Evolutionary conservation across 169 alveolate genomes (phyloP).

Genomic region (Fabrea salina): DNA sequence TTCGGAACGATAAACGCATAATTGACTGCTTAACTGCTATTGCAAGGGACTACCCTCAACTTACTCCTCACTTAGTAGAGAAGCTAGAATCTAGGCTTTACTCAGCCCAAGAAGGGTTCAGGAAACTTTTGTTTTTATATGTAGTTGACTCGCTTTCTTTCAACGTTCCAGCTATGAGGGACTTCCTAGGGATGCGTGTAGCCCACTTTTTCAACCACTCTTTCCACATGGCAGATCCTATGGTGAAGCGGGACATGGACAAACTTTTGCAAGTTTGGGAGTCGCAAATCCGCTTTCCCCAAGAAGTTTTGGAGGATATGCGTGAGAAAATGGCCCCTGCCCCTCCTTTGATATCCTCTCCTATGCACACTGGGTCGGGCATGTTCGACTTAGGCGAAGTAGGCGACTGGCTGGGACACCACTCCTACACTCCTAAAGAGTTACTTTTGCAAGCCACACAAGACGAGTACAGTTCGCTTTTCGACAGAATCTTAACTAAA

Average conservation of each 20-base stretch:
- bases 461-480: neutral
- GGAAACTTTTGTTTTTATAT: constrained; percentile 4
- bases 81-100: neutral
- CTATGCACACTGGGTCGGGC: constrained; percentile 3
- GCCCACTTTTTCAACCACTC: constrained; percentile 1
- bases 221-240: neutral
- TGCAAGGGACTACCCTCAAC: constrained; percentile 16
- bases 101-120: neutral
- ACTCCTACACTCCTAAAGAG: neutral
- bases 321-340: constrained; percentile 33
- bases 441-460: neutral
- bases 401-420: constrained; percentile 1
- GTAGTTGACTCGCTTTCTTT: constrained; percentile 28
- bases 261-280: constrained; percentile 22
- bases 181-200: neutral
- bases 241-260: neutral
- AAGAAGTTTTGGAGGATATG: constrained; percentile 3
- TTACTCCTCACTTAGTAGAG: neutral
- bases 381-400: constrained; percentile 17
- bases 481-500: neutral
- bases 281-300: constrained; percentile 5
- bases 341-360: constrained; percentile 20
- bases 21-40: constrained; percentile 27
- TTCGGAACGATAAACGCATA: constrained; percentile 4
- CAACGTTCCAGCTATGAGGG: constrained; percentile 6